Base-by-base conservation (phyloP, 345 rosid genomes). In the Arabidopsis suecica region DNA sequence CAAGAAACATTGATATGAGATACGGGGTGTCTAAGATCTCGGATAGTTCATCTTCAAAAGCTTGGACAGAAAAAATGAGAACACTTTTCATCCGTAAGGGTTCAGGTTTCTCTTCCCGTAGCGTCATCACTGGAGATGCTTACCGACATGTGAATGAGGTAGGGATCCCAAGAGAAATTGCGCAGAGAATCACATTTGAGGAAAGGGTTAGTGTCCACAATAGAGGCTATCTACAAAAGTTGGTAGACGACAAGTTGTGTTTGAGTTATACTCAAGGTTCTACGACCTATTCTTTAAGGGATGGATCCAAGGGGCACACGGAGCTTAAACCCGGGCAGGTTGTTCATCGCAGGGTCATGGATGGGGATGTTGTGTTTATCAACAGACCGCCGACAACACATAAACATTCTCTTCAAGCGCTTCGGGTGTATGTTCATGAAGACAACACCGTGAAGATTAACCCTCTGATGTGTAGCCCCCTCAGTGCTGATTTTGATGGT, bases 401-500 rank as follows among this genome's bases (percentile, higher is more conserved):
- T 68, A 92, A 95, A 68, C 97, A 95, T 76, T 92, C 99, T 2
- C 67, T 95, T 14, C 99, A 92, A 80, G 99, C 99, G 5, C 88
- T 95, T 25, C 87, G 92, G 8, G 97, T 88, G 3, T 95, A 95
- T 82, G 83, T 92, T 22, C 99, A 95, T 38, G 96, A 92, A 56
- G 99, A 90, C 71, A 97, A 95, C 80, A 86, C 93, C 0, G 99
- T 95, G 49, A 95, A 95, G 83, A 92, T 95, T 8, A 95, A 95
- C 68, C 99, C 97, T 30, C 74, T 95, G 9, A 95, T 95, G 50
- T 95, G 99, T 82, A 85, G 91, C 37, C 99, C 99, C 5, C 66
- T 95, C 45, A 84, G 97, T 83, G 97, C 99, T 73, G 99, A 95
- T 78, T 95, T 95, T 77, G 99, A 95, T 83, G 99, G 99, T 13